Base-by-base conservation (phyloP, 129 eudicot genomes). In the Flaveria brownii region DNA sequence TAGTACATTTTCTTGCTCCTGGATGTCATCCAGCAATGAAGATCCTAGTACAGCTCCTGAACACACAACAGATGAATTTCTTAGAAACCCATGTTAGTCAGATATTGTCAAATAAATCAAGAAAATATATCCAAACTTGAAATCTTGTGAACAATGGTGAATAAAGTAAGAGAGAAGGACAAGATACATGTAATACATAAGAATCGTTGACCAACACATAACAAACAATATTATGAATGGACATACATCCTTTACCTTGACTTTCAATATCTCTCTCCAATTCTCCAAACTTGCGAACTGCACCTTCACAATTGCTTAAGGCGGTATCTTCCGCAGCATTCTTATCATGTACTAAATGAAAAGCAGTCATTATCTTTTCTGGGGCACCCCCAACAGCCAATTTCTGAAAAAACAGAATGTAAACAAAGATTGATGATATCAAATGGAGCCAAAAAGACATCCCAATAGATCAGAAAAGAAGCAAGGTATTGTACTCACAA, bases 321-420 rank as follows among this genome's bases (percentile, higher is more conserved):
- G 87, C 90, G 33, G 73, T 81, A 79, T 88, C 93, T 80, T 91
- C 98, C 70, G 83, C 67, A 33, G 56, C 82, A 75, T 72, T 80
- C 78, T 91, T 89, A 75, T 91, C 97, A 77, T 89, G 89, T 33
- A 86, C 82, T 75, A 56, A 77, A 77, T 94, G 98, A 60, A 91
- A 85, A 14, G 96, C 88, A 62, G 93, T 82, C 68, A 94, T 22
- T 11, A 94, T 89, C 74, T 94, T 94, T 73, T 94, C 98, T 17
- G 94, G 96, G 70, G 63, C 72, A 47, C 83, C 87, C 41, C 98
- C 98, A 65, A 91, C 90, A 81, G 96, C 82, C 86, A 94, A 57
- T 91, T 94, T 94, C 98, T 94, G 89, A 77, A 74, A 49, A 69
- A 50, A 74, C 77, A 68, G 17, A 75, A 64, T 15, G 43, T 11